These are phyloP conservation scores for Penicillium corylophilum DNA, from an alignment of 2,329 filamentous ascomycete species.

Conservation along the genomic window DNA sequence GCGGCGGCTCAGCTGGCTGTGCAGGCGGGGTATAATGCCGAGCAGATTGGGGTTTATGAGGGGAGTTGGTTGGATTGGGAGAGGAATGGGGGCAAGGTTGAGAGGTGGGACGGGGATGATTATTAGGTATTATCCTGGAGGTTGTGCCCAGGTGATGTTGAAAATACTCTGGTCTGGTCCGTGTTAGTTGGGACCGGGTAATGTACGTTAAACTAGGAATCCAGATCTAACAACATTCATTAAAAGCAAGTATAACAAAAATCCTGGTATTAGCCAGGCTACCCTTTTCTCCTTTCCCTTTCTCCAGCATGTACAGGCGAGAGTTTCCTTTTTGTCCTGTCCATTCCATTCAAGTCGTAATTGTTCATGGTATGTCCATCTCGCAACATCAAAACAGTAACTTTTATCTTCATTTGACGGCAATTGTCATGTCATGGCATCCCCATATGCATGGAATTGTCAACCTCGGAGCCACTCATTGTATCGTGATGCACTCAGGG, in stretches of 20 bases:
- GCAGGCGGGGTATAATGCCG: conserved; percentile 70
- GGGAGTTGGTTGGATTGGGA: conserved; percentile 73
- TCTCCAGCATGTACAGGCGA: conserved; percentile 31
- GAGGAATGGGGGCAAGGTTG: conserved; percentile 64
- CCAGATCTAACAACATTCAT: conserved; percentile 10
- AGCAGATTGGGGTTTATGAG: conserved; percentile 55
- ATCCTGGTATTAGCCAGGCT: conserved; percentile 24
- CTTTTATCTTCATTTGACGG: conserved; percentile 20
- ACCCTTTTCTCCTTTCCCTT: conserved; percentile 1
- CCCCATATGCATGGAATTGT: conserved; percentile 6
- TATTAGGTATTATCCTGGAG: conserved; percentile 5
- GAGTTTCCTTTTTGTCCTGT: conserved; percentile 12
- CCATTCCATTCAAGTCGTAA: conserved; percentile 26
- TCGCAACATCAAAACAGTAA: conserved; percentile 22
- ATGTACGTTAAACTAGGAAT: background rate
- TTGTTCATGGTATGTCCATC: conserved; percentile 29
- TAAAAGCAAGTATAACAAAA: conserved; percentile 20
- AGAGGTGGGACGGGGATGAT: conserved; percentile 45
- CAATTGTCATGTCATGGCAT: conserved; percentile 15
- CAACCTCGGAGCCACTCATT: background rate
- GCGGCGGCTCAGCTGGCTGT: conserved; percentile 75
- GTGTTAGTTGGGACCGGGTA: background rate
- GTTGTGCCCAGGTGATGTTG: no score
- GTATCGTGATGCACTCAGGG: conserved; percentile 5
- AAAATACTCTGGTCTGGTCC: background rate